Evolutionary conservation across 1,284 basidiomycete genomes (phyloP).

Genomic region (Ceratobasidium sp.): DNA sequence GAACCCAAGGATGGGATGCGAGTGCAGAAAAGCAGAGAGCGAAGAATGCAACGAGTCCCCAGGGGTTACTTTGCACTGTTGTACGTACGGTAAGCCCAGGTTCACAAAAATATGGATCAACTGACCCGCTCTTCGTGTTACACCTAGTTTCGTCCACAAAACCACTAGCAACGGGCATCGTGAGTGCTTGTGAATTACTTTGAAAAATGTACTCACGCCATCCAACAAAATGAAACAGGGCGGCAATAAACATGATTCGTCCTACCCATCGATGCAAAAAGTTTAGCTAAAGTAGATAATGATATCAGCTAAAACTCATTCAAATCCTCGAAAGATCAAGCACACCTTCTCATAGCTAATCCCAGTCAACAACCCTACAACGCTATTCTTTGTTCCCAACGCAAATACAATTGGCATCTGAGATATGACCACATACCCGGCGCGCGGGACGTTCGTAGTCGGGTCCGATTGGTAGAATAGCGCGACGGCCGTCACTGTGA

Average conservation of each 20-base stretch:
- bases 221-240: slow-evolving; percentile 44
- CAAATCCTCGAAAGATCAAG: background rate
- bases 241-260: slow-evolving; percentile 43
- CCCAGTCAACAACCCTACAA: slow-evolving; percentile 37
- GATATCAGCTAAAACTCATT: background rate
- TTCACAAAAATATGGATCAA: background rate
- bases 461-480: slow-evolving; percentile 40
- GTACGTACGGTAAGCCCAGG: background rate
- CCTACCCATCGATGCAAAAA: slow-evolving; percentile 46
- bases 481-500: slow-evolving; percentile 2
- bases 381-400: slow-evolving; percentile 44
- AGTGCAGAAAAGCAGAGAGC: slow-evolving; percentile 42
- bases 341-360: slow-evolving; percentile 43
- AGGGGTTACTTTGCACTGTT: slow-evolving; percentile 1
- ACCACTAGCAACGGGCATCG: slow-evolving; percentile 27
- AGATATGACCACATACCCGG: slow-evolving; percentile 43
- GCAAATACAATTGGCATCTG: slow-evolving; percentile 44
- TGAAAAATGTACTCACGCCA: slow-evolving; percentile 31
- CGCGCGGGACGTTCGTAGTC: slow-evolving; percentile 26
- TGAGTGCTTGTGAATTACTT: background rate
- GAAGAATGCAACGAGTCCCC: slow-evolving; percentile 40
- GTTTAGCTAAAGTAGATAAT: slow-evolving; percentile 38
- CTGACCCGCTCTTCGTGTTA: background rate
- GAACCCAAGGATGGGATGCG: slow-evolving; percentile 32
- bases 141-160: slow-evolving; percentile 39